Conservation (phyloP, 2,329 filamentous ascomycete genomes). For the Pseudogymnoascus sp. region DNA sequence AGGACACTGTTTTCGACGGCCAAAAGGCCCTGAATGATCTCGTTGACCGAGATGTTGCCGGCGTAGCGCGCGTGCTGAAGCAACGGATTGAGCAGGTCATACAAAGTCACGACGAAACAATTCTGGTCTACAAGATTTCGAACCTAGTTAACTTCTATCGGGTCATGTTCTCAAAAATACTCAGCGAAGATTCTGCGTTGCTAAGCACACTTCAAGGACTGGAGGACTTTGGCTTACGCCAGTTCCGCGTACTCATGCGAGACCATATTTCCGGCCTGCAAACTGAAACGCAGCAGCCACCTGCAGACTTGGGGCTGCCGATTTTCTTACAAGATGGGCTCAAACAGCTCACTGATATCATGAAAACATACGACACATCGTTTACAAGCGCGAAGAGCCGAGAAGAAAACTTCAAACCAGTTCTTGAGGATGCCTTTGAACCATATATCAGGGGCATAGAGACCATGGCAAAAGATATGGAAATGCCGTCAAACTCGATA, state of each 20-base stretch:
- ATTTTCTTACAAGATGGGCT: conserved; percentile 76
- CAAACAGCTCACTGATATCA: conserved; percentile 67
- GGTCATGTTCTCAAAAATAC: conserved; percentile 72
- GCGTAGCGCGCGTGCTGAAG: conserved; percentile 74
- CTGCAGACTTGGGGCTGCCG: conserved; percentile 69
- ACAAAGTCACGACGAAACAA: conserved; percentile 83
- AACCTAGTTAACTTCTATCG: conserved; percentile 88
- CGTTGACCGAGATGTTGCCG: conserved; percentile 76
- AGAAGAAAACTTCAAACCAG: conserved; percentile 64
- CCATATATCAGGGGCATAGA: conserved; percentile 76
- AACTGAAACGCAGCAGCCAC: conserved; percentile 60
- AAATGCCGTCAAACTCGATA: conserved; percentile 53
- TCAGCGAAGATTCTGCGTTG: conserved; percentile 54
- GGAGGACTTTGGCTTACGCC: conserved; percentile 69
- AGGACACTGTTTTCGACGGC: conserved; percentile 63
- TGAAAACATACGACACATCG: conserved; percentile 83
- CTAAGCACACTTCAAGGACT: conserved; percentile 62
- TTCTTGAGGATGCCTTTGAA: conserved; percentile 73
- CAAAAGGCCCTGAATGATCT: conserved; percentile 75
- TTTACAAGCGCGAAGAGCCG: conserved; percentile 52
- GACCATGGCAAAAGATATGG: conserved; percentile 56
- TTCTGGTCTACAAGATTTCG: conserved; percentile 80
- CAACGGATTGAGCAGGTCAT: conserved; percentile 89
- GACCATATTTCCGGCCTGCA: conserved; percentile 74
- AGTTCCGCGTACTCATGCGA: conserved; percentile 74